Evolutionary conservation across 176 grass and related monocot genomes (phyloP).

Genomic region (Aegilops bicornis): DNA sequence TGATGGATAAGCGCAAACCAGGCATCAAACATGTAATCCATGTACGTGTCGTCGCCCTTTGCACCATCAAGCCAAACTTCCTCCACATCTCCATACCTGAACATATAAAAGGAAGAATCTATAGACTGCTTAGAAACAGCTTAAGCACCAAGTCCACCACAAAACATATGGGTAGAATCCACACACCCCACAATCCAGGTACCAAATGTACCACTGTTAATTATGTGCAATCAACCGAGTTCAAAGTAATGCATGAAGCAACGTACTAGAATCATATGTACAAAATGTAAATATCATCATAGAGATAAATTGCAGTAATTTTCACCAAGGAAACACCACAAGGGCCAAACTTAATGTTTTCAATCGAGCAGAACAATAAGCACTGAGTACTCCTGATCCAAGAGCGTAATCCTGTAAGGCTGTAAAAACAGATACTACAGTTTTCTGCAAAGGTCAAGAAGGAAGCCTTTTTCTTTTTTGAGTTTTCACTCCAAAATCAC

Average conservation of each 20-base stretch:
- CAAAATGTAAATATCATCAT: not conserved
- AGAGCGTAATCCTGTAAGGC: not conserved
- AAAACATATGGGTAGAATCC: not conserved
- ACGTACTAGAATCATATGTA: not conserved
- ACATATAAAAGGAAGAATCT: slow-evolving; percentile 10
- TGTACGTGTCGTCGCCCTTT: slow-evolving; percentile 58
- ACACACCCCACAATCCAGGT: not conserved
- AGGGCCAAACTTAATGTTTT: not conserved
- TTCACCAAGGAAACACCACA: not conserved
- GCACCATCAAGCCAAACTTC: slow-evolving; percentile 96
- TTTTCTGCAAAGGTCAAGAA: slow-evolving; percentile 12
- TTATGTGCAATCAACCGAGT: not conserved
- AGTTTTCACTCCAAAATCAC: slow-evolving; percentile 5
- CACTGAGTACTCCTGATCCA: not conserved
- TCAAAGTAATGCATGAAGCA: not conserved
- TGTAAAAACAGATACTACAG: not conserved
- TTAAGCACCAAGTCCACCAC: not conserved
- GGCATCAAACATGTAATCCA: slow-evolving; percentile 73
- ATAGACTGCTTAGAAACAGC: not conserved
- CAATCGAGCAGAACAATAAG: not conserved
- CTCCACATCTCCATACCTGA: slow-evolving; percentile 81
- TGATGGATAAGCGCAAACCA: slow-evolving; percentile 96
- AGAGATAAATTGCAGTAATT: not conserved
- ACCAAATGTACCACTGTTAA: not conserved
- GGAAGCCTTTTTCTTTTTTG: not conserved